Evolutionary conservation across 768 basidiomycete genomes (phyloP), one percentile per base, ranked within the genome.

Genomic region (Sarcomyxa edulis): DNA sequence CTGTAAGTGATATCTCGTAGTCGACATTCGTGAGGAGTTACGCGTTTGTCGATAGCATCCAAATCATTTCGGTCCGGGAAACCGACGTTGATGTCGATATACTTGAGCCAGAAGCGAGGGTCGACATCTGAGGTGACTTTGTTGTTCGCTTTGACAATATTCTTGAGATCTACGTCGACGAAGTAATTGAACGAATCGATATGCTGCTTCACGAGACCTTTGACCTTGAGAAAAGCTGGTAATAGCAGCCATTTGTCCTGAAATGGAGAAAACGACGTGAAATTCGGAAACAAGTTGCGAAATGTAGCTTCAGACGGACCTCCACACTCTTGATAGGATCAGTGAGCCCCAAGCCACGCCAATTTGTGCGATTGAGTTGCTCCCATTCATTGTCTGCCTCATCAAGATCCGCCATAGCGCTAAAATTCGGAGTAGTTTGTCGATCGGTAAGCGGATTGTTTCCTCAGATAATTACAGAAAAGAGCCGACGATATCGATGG

Each of bases 131-230:
- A 96, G 3, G 89, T 93, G 53, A 95, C 83, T 57, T 91, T 90
- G 65, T 81, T 84, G 57, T 95, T 94, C 5, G 91, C 91, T 48
- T 81, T 86, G 43, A 98, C 81, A 52, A 99, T 96, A 50, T 93
- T 95, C 60, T 93, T 94, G 56, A 99, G 87, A 55, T 98, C 96
- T 29, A 87, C 83, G 51, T 97, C 89, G 55, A 97, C 92, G 55
- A 99, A 98, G 61, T 95, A 94, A 66, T 97, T 97, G 79, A 92
- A 98, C 6, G 92, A 96, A 60, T 97, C 96, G 49, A 97, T 88
- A 56, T 99, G 96, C 56, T 98, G 96, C 66, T 98, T 98, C 45
- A 99, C 96, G 10, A 99, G 81, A 43, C 96, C 96, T 54, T 99
- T 99, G 45, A 96, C 90, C 63, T 94, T 87, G 36, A 99, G 71